These are phyloP conservation scores for Diaporthe ampelina DNA, from an alignment of 2,329 filamentous ascomycete genomes.

Conservation along the genomic window DNA sequence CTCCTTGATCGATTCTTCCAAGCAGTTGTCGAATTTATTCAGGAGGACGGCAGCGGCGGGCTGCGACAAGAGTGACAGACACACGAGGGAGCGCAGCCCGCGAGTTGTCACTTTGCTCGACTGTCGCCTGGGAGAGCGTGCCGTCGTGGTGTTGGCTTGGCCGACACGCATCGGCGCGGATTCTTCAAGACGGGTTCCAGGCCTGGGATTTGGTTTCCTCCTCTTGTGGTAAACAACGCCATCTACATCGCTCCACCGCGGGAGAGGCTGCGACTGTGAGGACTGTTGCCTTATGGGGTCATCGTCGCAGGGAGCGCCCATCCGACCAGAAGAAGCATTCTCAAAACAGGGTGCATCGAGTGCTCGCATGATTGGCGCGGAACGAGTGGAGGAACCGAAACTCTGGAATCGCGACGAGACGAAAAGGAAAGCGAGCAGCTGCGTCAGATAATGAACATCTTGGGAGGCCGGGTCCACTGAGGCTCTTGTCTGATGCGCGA, in stretches of 20 bases:
- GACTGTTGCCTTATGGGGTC: constrained; percentile 24
- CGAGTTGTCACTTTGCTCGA: background rate
- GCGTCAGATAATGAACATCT: constrained; percentile 42
- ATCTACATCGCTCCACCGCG: constrained; percentile 12
- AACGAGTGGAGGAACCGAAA: constrained; percentile 29
- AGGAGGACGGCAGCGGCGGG: constrained; percentile 72
- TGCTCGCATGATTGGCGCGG: constrained; percentile 39
- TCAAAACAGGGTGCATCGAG: constrained; percentile 35
- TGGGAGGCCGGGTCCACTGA: constrained; percentile 37
- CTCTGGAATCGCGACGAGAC: constrained; percentile 32
- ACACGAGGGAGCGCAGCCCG: constrained; percentile 54
- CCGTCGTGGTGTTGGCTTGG: background rate
- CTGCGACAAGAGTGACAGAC: constrained; percentile 50
- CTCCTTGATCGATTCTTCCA: constrained; percentile 72
- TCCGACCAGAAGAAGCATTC: constrained; percentile 33
- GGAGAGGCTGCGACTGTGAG: constrained; percentile 15
- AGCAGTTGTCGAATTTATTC: constrained; percentile 88
- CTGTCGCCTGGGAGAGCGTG: background rate
- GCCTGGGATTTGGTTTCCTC: constrained; percentile 1
- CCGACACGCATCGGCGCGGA: background rate
- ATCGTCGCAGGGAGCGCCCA: constrained; percentile 34
- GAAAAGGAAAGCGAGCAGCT: constrained; percentile 28
- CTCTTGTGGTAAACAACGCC: constrained; percentile 10
- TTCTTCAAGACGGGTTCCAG: background rate
- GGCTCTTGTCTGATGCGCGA: constrained; percentile 6